A percentile compares a stretch with the other conserved stretches of the same genome.
phyloP scores from a whole-genome alignment of 2,329 filamentous ascomycete genomes.

The Ceratocystis colombiana region DNA sequence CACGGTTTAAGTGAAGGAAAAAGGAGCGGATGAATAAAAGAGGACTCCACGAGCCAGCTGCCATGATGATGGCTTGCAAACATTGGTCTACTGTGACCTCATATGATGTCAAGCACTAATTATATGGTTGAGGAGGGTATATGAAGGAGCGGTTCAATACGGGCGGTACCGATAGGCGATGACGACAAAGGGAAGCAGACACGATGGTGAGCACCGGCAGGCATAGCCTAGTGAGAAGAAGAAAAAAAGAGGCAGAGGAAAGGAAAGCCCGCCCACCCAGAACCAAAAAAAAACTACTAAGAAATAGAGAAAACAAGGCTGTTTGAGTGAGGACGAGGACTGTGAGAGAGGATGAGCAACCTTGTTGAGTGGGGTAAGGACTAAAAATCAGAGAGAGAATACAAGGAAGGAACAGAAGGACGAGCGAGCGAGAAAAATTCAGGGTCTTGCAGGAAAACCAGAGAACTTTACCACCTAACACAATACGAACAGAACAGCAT shows the following conservation, averaged over 20 bases:
- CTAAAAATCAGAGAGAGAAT: not conserved
- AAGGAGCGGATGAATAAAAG: not conserved
- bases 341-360: not conserved
- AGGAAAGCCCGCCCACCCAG: not conserved
- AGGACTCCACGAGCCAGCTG: not conserved
- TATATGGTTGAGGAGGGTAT: not conserved
- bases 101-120: slow-evolving; percentile 11
- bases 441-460: no score
- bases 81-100: not conserved
- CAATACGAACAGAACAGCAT: no score
- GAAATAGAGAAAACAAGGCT: slow-evolving; percentile 16
- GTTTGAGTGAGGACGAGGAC: not conserved
- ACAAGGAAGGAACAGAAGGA: not conserved
- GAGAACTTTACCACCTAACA: no score
- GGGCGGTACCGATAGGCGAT: not conserved
- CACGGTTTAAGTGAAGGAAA: not conserved
- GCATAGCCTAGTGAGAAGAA: not conserved
- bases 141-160: not conserved
- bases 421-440: not conserved
- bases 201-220: not conserved
- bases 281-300: not conserved
- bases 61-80: not conserved
- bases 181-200: not conserved
- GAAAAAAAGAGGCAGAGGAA: not conserved
- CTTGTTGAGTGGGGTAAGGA: not conserved